Percentiles rank a stretch among this genome's conserved stretches.
Evolutionary conservation across 371 early-diverging fungal genomes (phyloP).

Genomic region (Mucor saturninus): DNA sequence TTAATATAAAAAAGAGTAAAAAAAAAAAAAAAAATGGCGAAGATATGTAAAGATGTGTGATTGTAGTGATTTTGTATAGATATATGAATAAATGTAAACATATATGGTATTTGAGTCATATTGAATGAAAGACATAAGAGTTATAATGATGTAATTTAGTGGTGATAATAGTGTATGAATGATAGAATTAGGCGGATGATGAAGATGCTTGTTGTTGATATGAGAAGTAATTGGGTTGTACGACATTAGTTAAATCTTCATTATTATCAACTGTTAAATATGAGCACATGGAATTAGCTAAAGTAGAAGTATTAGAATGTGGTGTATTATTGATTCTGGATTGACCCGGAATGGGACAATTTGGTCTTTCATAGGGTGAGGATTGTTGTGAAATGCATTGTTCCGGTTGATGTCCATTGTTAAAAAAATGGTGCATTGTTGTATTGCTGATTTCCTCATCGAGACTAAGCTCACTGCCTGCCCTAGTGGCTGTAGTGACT

Average conservation of each 20-base stretch:
- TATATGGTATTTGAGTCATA: slow-evolving; percentile 5
- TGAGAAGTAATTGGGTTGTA: neutral
- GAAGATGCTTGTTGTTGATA: neutral
- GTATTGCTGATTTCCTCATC: neutral
- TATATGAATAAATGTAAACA: slow-evolving; percentile 9
- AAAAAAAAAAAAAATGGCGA: no score
- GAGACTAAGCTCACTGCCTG: slow-evolving; percentile 9
- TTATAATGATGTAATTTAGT: neutral
- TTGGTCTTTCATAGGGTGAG: slow-evolving; percentile 18
- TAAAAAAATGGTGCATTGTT: neutral
- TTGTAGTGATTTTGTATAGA: neutral
- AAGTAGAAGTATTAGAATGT: slow-evolving; percentile 18
- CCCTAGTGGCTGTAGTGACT: slow-evolving; percentile 2
- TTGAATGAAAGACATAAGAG: neutral
- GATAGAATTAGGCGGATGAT: slow-evolving; percentile 1
- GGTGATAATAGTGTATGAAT: no score
- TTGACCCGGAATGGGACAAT: slow-evolving; percentile 19
- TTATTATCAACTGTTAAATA: slow-evolving; percentile 18
- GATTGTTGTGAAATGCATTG: neutral
- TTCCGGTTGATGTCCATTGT: neutral
- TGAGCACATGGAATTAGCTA: slow-evolving; percentile 21
- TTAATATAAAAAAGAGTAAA: no score
- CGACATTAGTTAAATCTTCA: neutral
- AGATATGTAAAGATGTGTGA: no score
- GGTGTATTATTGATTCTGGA: neutral